Conservation (phyloP, 2,329 filamentous ascomycete species). For the Aureobasidium sp. region DNA sequence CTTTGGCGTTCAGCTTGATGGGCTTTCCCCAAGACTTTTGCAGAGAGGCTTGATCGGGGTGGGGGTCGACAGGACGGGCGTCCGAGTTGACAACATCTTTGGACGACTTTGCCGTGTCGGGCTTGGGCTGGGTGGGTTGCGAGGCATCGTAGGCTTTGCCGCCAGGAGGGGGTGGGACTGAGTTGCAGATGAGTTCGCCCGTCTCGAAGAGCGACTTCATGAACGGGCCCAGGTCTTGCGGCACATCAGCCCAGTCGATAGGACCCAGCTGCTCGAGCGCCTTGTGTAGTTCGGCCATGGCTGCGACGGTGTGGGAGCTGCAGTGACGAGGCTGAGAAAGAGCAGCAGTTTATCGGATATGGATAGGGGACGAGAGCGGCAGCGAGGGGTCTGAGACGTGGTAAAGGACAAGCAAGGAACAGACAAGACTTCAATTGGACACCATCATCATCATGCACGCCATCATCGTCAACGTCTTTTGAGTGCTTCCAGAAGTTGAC, state of each 20-base stretch:
- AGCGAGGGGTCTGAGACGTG: not conserved
- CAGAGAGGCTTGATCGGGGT: slow-evolving; percentile 52
- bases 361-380: not conserved
- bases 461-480: slow-evolving; percentile 8
- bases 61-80: slow-evolving; percentile 43
- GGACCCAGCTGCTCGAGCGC: slow-evolving; percentile 40
- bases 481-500: not conserved
- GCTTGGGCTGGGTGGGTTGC: slow-evolving; percentile 51
- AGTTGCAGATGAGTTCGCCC: slow-evolving; percentile 66
- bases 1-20: slow-evolving; percentile 61
- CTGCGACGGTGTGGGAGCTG: not conserved
- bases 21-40: slow-evolving; percentile 81
- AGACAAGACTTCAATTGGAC: not conserved
- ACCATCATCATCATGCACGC: not conserved
- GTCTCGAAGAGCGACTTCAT: slow-evolving; percentile 40
- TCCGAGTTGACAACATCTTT: slow-evolving; percentile 48
- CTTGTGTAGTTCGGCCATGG: slow-evolving; percentile 39
- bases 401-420: not conserved
- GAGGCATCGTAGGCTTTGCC: slow-evolving; percentile 39
- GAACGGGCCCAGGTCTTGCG: slow-evolving; percentile 36
- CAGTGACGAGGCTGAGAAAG: not conserved
- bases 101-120: slow-evolving; percentile 44
- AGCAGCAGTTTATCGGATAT: not conserved
- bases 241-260: slow-evolving; percentile 39
- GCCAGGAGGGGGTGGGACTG: slow-evolving; percentile 57